Evolutionary conservation across 2,329 filamentous ascomycete species (phyloP), one percentile per base, ranked within the genome.

Genomic region (Microdochium trichocladiopsis): DNA sequence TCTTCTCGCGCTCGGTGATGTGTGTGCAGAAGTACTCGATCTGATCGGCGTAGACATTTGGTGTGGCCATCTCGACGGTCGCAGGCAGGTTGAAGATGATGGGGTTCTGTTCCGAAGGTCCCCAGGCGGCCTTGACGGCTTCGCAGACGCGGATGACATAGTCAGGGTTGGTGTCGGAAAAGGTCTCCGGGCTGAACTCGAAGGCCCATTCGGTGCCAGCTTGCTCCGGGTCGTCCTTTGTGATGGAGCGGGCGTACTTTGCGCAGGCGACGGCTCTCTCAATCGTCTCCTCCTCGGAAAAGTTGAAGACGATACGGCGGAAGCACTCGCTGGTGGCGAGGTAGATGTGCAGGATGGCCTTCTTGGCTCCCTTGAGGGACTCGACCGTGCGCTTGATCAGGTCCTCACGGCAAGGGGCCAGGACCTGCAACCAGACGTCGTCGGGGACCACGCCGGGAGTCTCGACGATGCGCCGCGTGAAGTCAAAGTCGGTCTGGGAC

Each of bases 71-170:
- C 73, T 99, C 94, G 33, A 97, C 93, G 0, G 94, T 99, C 2
- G 94, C 93, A 1, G 94, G 93, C 50, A 99, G 79, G 74, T 97
- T 97, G 79, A 99, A 94, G 66, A 99, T 95, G 69, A 99, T 90
- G 48, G 87, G 89, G 61, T 84, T 86, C 68, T 90, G 83, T 37
- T 76, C 83, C 0, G 82, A 83, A 1, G 94, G 93, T 56, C 79
- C 91, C 94, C 94, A 99, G 1, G 92, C 94, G 5, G 78, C 86
- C 79, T 96, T 96, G 63, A 97, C 93, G 31, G 93, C 93, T 66
- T 95, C 85, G 69, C 94, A 97, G 43, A 97, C 80, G 66, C 86
- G 73, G 31, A 97, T 73, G 16, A 83, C 89, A 64, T 88, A 97
- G 41, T 95, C 91, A 12, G 90, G 86, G 52, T 85, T 81, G 2